Base-by-base conservation (phyloP, 148 eudicot species). In the Amaranthus cruentus region DNA sequence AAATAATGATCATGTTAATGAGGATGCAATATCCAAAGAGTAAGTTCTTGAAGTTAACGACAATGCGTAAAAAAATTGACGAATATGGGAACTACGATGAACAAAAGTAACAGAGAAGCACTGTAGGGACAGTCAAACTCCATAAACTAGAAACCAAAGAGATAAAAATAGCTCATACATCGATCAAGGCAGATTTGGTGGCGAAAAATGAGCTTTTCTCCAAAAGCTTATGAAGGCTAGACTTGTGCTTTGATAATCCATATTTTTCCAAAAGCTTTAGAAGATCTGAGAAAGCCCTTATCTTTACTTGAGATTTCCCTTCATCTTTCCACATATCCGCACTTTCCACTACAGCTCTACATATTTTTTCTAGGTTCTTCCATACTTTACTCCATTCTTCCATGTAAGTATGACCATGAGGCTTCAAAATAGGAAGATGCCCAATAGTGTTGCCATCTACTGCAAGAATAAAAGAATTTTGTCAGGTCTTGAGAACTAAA, bases 231-330 rank as follows among this genome's bases (percentile, higher is more conserved):
- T 81, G 54, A 52, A 77, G 70, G 72, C 66, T 81, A 44, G 87
- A 72, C 77, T 86, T 91, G 79, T 87, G 96, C 83, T 90, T 95
- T 18, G 89, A 83, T 77, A 95, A 80, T 46, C 97, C 99, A 77
- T 81, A 81, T 18, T 73, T 78, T 49, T 90, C 97, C 72, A 95
- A 73, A 48, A 88, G 84, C 75, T 92, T 87, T 44, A 90, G 79
- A 43, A 95, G 89, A 67, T 87, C 84, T 62, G 87, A 62, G 43
- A 91, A 85, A 60, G 87, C 89, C 82, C 96, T 88, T 75, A 86
- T 86, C 76, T 95, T 95, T 56, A 82, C 87, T 66, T 83, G 74
- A 56, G 77, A 84, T 82, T 86, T 95, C 62, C 66, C 86, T 77
- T 87, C 96, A 74, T 81, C 88, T 73, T 85, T 88, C 97, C 99